Evolutionary conservation across 257 asterid genomes (phyloP).

Genomic region (Anisodus acutangulus): DNA sequence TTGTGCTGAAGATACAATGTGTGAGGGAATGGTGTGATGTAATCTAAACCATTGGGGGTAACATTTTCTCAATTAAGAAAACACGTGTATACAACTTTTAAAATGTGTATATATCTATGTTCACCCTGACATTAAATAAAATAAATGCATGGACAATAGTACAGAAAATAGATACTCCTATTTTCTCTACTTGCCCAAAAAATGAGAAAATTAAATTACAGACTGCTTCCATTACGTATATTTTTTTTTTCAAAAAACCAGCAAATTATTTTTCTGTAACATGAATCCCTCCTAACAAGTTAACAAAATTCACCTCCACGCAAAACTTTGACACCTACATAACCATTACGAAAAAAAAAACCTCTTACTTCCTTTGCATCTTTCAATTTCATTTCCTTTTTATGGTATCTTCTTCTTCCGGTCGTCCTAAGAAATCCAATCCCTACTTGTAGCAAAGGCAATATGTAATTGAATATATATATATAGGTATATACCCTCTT

Average conservation of each 20-base stretch:
- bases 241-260: too few species aligned
- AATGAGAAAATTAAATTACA: too few species aligned
- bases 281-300: not conserved
- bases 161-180: too few species aligned
- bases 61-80: too few species aligned
- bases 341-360: not conserved
- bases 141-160: too few species aligned
- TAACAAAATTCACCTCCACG: not conserved
- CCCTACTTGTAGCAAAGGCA: not conserved
- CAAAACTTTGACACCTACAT: not conserved
- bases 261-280: not conserved
- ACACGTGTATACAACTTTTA: too few species aligned
- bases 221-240: not conserved
- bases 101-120: too few species aligned
- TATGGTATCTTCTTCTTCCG: not conserved
- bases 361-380: not conserved
- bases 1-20: not conserved
- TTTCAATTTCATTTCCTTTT: not conserved
- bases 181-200: not conserved
- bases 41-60: not conserved
- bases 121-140: too few species aligned
- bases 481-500: not conserved
- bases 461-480: slow-evolving; percentile 19
- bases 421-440: not conserved
- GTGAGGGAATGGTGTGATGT: not conserved